Percentiles rank a stretch among this genome's conserved stretches.
phyloP scores from a whole-genome alignment of 176 grass and related monocot species.

The Aechmea fasciata region DNA sequence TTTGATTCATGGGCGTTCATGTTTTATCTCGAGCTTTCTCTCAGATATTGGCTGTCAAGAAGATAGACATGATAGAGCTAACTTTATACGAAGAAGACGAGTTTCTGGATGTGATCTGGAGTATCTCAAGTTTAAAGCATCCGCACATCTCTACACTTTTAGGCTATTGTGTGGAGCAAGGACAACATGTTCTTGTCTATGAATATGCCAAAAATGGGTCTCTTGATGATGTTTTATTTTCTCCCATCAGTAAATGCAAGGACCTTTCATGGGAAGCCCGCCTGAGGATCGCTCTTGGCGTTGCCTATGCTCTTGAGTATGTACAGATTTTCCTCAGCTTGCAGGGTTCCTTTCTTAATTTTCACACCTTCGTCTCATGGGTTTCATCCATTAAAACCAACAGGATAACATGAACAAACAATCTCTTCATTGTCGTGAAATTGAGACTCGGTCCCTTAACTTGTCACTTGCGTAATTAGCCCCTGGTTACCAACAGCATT shows the following conservation, averaged over 20 bases:
- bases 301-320: conserved; percentile 90
- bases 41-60: conserved; percentile 81
- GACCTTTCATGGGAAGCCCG: conserved; percentile 88
- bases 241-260: conserved; percentile 38
- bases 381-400: not conserved
- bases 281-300: conserved; percentile 79
- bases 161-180: conserved; percentile 83
- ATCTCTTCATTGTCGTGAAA: too few species aligned
- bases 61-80: conserved; percentile 64
- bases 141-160: conserved; percentile 59
- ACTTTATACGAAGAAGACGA: conserved; percentile 80
- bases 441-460: too few species aligned
- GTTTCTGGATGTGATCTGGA: conserved; percentile 69
- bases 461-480: too few species aligned
- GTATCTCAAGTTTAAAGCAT: conserved; percentile 68
- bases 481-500: too few species aligned
- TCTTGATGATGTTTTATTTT: conserved; percentile 72
- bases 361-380: not conserved
- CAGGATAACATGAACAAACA: too few species aligned
- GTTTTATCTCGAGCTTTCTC: conserved; percentile 4
- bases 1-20: not conserved
- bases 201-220: conserved; percentile 80
- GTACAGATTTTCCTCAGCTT: conserved; percentile 7
- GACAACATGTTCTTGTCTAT: conserved; percentile 55
- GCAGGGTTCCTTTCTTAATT: not conserved